Base-by-base conservation (phyloP, 768 basidiomycete genomes). In the Bullera alba region DNA sequence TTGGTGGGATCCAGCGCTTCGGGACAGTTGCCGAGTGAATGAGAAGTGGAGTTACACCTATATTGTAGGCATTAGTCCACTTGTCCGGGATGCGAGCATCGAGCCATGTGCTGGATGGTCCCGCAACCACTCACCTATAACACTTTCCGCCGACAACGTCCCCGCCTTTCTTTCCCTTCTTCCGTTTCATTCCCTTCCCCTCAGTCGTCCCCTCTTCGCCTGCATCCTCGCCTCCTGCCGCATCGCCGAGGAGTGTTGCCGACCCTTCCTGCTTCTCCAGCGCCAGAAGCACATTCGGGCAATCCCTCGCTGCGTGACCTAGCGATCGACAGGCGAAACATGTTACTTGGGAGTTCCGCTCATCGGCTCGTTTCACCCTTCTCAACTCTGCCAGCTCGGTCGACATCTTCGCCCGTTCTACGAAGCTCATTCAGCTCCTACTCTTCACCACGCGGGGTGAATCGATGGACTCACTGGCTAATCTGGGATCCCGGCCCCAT, bases 301-400 rank as follows among this genome's bases (percentile, higher is more conserved):
- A 96, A 50, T 89, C 81, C 67, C 77, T 82, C 2, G 89, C 89
- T 1, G 84, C 76, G 64, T 96, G 91, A 0, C 91, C 91, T 54
- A 77, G 80, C 62, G 82, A 77, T 45, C 91, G 79, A 75, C 91
- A 96, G 2, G 84, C 85, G 70, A 90, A 92, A 67, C 91, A 95
- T 5, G 79, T 82, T 1, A 83, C 89, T 2, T 75, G 70, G 7
- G 77, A 74, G 12, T 77, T 58, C 36, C 81, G 79, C 41, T 83
- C 80, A 2, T 79, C 65, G 44, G 80, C 79, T 30, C 89, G 81
- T 56, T 80, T 78, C 45, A 82, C 63, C 14, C 88, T 79, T 42
- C 90, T 77, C 17, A 74, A 60, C 63, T 92, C 87, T 0, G 75
- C 69, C 17, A 74, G 72, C 45, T 70, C 42, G 21, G 56, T 58